phyloP scores from a whole-genome alignment of 345 rosid species.

The Camelina laxa region DNA sequence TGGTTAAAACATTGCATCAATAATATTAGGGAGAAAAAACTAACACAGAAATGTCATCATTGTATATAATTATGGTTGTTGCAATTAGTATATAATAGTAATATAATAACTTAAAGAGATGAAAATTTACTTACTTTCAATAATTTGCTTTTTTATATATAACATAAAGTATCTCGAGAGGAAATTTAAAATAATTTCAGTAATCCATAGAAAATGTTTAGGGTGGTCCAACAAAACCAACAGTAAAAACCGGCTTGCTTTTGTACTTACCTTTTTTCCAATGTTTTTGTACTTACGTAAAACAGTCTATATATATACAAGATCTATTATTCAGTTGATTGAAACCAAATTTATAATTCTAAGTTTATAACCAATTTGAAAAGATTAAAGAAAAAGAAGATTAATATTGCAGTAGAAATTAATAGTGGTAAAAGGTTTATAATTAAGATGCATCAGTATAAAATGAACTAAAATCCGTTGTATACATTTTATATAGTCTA shows the following conservation, averaged over 20 bases:
- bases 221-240: conserved; percentile 6
- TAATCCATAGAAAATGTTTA: neutral
- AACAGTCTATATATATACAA: neutral
- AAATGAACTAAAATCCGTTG: neutral
- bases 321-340: neutral
- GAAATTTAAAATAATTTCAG: neutral
- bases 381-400: neutral
- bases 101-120: neutral
- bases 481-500: neutral
- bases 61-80: conserved; percentile 5
- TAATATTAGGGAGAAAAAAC: neutral
- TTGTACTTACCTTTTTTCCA: neutral
- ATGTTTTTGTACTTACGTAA: neutral
- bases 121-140: neutral
- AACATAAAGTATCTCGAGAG: neutral
- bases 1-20: conserved; percentile 26
- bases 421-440: neutral
- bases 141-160: neutral
- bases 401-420: neutral
- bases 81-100: neutral
- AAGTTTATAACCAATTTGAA: too few species aligned
- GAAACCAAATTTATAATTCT: too few species aligned
- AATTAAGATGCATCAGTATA: neutral
- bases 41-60: neutral
- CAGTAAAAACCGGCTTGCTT: neutral